Base-by-base conservation (phyloP, 352 stramenopile species). In the Phytophthora pisi region DNA sequence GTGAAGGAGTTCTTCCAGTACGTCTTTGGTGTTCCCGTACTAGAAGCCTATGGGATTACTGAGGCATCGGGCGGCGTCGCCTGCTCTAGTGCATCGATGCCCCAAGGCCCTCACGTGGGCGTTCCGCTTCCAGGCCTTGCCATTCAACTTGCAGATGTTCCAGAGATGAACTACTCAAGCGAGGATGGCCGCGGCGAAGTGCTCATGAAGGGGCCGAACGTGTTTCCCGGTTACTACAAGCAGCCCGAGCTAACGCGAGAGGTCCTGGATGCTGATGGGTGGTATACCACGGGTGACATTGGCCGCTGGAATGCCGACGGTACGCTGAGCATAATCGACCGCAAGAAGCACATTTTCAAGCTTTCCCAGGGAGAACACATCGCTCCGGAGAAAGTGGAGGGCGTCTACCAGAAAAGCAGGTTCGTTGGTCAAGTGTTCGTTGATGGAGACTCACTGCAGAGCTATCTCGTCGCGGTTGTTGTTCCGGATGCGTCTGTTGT, bases 201-300 rank as follows among this genome's bases (percentile, higher is more conserved):
- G 59, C 78, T 98, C 11, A 85, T 96, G 49, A 82, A 79, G 42
- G 92, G 92, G 9, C 72, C 73, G 0, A 95, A 89, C 63, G 77
- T 98, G 15, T 92, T 94, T 52, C 75, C 78, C 50, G 96, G 95
- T 1, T 99, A 99, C 80, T 98, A 97, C 81, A 98, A 97, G 63
- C 89, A 98, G 63, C 70, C 80, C 0, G 88, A 96, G 61, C 88
- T 94, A 23, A 99, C 96, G 0, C 60, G 59, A 11, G 91, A 98
- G 58, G 89, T 84, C 4, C 81, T 99, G 24, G 91, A 98, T 59
- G 75, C 70, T 24, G 90, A 93, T 28, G 96, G 95, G 8, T 99
- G 90, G 88, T 98, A 98, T 65, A 85, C 98, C 67, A 99, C 96
- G 5, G 97, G 97, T 30, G 97, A 99, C 78, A 97, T 99, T 50